Conservation (phyloP, 768 basidiomycete species). For the Xerocomus brunneocitrinus region DNA sequence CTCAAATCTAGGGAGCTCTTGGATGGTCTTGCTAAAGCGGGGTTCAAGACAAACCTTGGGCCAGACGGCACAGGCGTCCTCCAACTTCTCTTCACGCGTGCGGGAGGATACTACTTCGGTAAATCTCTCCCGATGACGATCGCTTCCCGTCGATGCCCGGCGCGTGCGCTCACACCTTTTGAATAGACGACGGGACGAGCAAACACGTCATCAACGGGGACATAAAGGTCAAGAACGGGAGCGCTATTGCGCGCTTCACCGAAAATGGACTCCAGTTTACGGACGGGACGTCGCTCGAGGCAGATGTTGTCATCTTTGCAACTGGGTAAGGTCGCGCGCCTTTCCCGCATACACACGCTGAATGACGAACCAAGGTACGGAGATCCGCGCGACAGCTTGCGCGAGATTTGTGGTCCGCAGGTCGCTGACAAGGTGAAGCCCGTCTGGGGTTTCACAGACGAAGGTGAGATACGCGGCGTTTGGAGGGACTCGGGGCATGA, state of each 20-base stretch:
- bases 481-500: slow-evolving; percentile 33
- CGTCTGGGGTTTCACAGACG: slow-evolving; percentile 61
- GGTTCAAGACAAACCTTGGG: slow-evolving; percentile 38
- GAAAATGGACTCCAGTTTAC: slow-evolving; percentile 26
- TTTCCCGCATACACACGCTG: background rate
- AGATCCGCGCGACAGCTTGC: slow-evolving; percentile 38
- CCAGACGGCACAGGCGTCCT: slow-evolving; percentile 31
- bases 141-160: background rate
- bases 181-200: slow-evolving; percentile 37
- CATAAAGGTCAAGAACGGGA: slow-evolving; percentile 49
- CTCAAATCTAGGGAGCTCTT: slow-evolving; percentile 29
- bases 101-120: slow-evolving; percentile 42
- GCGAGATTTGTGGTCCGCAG: slow-evolving; percentile 43
- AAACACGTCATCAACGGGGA: slow-evolving; percentile 42
- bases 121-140: background rate
- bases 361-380: slow-evolving; percentile 37
- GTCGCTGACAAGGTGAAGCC: slow-evolving; percentile 42
- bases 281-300: slow-evolving; percentile 29
- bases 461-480: slow-evolving; percentile 54
- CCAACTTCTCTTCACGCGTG: slow-evolving; percentile 23
- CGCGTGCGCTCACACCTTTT: background rate
- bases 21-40: slow-evolving; percentile 35
- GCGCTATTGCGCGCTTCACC: slow-evolving; percentile 29
- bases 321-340: slow-evolving; percentile 20
- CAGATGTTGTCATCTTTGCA: slow-evolving; percentile 32